phyloP scores from a whole-genome alignment of 306 rosid genomes.

The Cucurbita maxima region DNA sequence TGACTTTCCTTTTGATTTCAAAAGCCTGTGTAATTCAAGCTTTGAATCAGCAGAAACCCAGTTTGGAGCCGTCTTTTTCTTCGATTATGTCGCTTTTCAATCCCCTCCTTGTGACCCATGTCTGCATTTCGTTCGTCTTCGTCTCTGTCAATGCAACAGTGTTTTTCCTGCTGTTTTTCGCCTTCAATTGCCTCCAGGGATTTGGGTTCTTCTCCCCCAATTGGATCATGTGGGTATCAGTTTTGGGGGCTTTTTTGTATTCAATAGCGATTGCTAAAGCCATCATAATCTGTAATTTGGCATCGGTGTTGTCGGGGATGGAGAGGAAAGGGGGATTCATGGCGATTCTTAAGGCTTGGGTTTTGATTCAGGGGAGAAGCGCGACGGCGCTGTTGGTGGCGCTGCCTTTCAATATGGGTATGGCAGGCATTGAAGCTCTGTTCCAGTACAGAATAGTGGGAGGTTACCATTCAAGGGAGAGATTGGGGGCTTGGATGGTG shows the following conservation, averaged over 20 bases:
- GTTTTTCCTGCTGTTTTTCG: slow-evolving; percentile 47
- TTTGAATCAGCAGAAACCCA: slow-evolving; percentile 30
- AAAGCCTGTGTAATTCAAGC: slow-evolving; percentile 50
- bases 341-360: slow-evolving; percentile 55
- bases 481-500: slow-evolving; percentile 20
- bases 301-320: slow-evolving; percentile 52
- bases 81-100: slow-evolving; percentile 34
- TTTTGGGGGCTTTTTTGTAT: slow-evolving; percentile 56
- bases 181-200: slow-evolving; percentile 38
- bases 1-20: slow-evolving; percentile 55
- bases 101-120: slow-evolving; percentile 41
- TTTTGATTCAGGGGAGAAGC: slow-evolving; percentile 51
- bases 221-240: slow-evolving; percentile 38
- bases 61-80: slow-evolving; percentile 19
- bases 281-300: slow-evolving; percentile 51
- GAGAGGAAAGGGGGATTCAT: slow-evolving; percentile 55
- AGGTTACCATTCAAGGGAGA: slow-evolving; percentile 21
- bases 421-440: slow-evolving; percentile 72
- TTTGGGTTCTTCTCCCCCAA: slow-evolving; percentile 27
- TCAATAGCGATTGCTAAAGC: slow-evolving; percentile 77
- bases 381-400: slow-evolving; percentile 62
- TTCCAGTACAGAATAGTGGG: slow-evolving; percentile 61
- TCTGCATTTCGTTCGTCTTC: slow-evolving; percentile 50
- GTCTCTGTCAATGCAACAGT: slow-evolving; percentile 61
- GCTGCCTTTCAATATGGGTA: slow-evolving; percentile 46